phyloP scores from a whole-genome alignment of 257 asterid genomes.

The Fraxinus cuspidata region DNA sequence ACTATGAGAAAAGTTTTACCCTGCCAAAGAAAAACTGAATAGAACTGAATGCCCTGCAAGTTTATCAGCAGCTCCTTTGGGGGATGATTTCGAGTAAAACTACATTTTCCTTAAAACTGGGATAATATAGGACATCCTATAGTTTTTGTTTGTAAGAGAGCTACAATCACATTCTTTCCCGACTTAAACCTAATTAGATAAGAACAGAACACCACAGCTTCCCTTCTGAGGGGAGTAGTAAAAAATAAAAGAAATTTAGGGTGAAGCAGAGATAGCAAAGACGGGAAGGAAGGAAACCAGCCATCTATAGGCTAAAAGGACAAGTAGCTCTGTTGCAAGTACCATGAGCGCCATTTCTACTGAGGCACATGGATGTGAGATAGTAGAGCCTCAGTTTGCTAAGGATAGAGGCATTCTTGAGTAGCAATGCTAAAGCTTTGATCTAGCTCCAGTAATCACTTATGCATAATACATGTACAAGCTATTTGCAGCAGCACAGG shows the following conservation, averaged over 20 bases:
- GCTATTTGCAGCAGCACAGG: slow-evolving; percentile 88
- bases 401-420: slow-evolving; percentile 30
- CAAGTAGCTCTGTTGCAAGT: slow-evolving; percentile 32
- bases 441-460: slow-evolving; percentile 15
- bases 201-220: slow-evolving; percentile 35
- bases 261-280: slow-evolving; percentile 31
- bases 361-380: slow-evolving; percentile 41
- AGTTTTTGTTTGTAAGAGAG: slow-evolving; percentile 40
- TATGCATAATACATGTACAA: slow-evolving; percentile 80
- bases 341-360: slow-evolving; percentile 27
- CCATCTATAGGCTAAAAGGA: slow-evolving; percentile 33
- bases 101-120: slow-evolving; percentile 24
- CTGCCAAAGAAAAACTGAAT: slow-evolving; percentile 41
- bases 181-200: slow-evolving; percentile 34
- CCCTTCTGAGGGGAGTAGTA: slow-evolving; percentile 25
- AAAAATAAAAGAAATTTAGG: slow-evolving; percentile 37
- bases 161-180: slow-evolving; percentile 48
- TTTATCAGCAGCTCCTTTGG: slow-evolving; percentile 37
- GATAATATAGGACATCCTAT: slow-evolving; percentile 30
- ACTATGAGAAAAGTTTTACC: slow-evolving; percentile 37
- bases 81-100: slow-evolving; percentile 18
- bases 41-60: slow-evolving; percentile 48
- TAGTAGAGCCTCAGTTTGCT: slow-evolving; percentile 30
- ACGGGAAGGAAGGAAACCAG: slow-evolving; percentile 14
- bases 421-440: slow-evolving; percentile 38